phyloP scores from a whole-genome alignment of 208 protist genomes.

The Herpetomonas tarakana region DNA sequence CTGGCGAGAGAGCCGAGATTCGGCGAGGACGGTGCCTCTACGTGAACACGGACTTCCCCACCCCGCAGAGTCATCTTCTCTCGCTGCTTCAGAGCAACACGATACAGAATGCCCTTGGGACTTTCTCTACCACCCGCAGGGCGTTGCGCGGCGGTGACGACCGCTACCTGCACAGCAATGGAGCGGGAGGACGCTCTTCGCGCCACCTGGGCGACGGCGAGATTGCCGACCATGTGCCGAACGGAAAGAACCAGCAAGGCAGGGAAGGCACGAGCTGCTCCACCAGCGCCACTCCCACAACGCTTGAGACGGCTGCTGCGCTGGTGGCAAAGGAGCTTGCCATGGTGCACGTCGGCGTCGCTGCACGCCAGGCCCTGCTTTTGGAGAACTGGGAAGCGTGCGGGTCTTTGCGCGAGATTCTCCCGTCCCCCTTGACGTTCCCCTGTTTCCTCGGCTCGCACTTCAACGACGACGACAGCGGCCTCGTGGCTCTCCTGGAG shows the following conservation, averaged over 20 bases:
- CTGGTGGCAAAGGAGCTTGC: constrained; percentile 34
- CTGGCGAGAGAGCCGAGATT: neutral
- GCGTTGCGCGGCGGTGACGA: neutral
- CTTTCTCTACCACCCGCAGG: neutral
- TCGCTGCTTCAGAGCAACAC: constrained; percentile 14
- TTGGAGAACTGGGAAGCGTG: constrained; percentile 14
- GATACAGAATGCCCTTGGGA: constrained; percentile 5
- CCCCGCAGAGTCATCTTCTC: constrained; percentile 19
- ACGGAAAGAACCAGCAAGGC: no score
- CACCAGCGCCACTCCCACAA: no score
- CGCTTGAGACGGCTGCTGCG: constrained; percentile 13
- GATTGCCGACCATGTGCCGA: no score
- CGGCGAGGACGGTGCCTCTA: constrained; percentile 7
- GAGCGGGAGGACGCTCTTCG: no score
- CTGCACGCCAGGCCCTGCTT: constrained; percentile 14
- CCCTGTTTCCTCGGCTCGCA: neutral
- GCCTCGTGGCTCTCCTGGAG: constrained; percentile 6
- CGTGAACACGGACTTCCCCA: constrained; percentile 15
- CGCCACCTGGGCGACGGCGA: no score
- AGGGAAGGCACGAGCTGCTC: no score
- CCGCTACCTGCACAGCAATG: neutral
- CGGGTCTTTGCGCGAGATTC: no score
- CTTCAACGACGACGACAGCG: constrained; percentile 11
- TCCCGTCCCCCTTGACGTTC: neutral
- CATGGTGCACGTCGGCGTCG: constrained; percentile 22